phyloP scores from a whole-genome alignment of 2,329 filamentous ascomycete species.

The Fusarium succisae region DNA sequence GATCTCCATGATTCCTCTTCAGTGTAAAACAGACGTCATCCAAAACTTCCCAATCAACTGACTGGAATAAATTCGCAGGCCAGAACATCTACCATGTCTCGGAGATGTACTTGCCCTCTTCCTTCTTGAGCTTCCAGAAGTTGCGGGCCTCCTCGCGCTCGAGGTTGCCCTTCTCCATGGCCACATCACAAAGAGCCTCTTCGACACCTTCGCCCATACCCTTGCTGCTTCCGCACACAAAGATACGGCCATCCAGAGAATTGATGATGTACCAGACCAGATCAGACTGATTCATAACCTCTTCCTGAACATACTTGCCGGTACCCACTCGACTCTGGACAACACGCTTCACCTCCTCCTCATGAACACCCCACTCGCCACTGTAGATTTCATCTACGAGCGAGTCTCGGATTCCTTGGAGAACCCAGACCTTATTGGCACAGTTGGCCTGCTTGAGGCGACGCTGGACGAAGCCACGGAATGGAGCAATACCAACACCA shows the following conservation, averaged over 20 bases:
- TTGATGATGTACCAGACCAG: slow-evolving; percentile 99
- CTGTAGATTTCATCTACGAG: slow-evolving; percentile 96
- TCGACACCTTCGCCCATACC: slow-evolving; percentile 99
- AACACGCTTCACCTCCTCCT: slow-evolving; percentile 84
- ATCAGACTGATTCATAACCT: slow-evolving; percentile 89
- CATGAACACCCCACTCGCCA: slow-evolving; percentile 94
- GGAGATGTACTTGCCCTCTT: slow-evolving; percentile 94
- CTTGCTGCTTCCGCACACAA: slow-evolving; percentile 94
- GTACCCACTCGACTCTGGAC: slow-evolving; percentile 80
- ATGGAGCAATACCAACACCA: slow-evolving; percentile 95
- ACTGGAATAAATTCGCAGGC: not conserved
- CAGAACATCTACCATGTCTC: slow-evolving; percentile 68
- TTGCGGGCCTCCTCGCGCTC: slow-evolving; percentile 81
- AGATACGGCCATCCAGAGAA: slow-evolving; percentile 91
- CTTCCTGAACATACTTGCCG: slow-evolving; percentile 94
- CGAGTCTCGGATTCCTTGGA: slow-evolving; percentile 93
- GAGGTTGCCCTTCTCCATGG: slow-evolving; percentile 91
- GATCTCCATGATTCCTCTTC: not conserved
- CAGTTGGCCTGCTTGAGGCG: slow-evolving; percentile 93
- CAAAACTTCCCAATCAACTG: not conserved
- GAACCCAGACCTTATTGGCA: slow-evolving; percentile 97
- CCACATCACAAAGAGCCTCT: slow-evolving; percentile 84
- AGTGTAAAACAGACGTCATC: not conserved
- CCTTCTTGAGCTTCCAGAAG: slow-evolving; percentile 93
- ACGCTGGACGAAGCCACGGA: slow-evolving; percentile 96